Evolutionary conservation across 2,329 filamentous ascomycete species (phyloP).

Genomic region (Celoporthe dispersa): DNA sequence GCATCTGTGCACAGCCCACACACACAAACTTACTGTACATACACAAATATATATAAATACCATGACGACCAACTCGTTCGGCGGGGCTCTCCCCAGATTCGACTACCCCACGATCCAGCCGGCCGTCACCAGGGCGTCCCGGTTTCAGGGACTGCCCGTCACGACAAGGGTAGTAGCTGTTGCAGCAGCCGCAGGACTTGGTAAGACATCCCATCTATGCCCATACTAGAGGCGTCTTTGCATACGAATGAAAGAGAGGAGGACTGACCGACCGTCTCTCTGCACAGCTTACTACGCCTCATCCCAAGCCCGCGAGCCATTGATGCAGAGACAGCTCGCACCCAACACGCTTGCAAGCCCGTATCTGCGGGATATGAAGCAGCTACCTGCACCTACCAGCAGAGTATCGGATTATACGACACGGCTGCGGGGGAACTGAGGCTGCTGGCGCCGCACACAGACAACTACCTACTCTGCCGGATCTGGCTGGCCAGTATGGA

Average conservation of each 20-base stretch:
- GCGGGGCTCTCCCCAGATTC: slow-evolving; percentile 29
- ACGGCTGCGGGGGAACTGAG: background rate
- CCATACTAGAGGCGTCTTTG: no score
- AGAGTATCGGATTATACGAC: background rate
- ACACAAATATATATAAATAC: slow-evolving; percentile 8
- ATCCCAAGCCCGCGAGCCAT: slow-evolving; percentile 18
- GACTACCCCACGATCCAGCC: slow-evolving; percentile 28
- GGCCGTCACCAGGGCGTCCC: slow-evolving; percentile 23
- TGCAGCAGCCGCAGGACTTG: slow-evolving; percentile 26
- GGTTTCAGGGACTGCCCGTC: slow-evolving; percentile 20
- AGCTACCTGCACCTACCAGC: background rate
- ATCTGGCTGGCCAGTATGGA: background rate
- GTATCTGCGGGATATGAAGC: background rate
- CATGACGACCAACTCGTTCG: slow-evolving; percentile 31
- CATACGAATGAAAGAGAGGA: background rate
- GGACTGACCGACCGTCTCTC: background rate
- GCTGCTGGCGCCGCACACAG: background rate
- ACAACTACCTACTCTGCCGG: background rate
- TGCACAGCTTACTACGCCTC: slow-evolving; percentile 23
- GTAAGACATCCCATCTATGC: slow-evolving; percentile 2
- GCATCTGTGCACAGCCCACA: background rate
- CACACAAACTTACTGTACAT: background rate
- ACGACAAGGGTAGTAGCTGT: slow-evolving; percentile 25
- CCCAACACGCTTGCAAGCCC: background rate
- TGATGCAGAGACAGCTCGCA: background rate